These are phyloP conservation scores for Xanthoceras sorbifolium DNA, from an alignment of 345 rosid genomes.

Conservation along the genomic window DNA sequence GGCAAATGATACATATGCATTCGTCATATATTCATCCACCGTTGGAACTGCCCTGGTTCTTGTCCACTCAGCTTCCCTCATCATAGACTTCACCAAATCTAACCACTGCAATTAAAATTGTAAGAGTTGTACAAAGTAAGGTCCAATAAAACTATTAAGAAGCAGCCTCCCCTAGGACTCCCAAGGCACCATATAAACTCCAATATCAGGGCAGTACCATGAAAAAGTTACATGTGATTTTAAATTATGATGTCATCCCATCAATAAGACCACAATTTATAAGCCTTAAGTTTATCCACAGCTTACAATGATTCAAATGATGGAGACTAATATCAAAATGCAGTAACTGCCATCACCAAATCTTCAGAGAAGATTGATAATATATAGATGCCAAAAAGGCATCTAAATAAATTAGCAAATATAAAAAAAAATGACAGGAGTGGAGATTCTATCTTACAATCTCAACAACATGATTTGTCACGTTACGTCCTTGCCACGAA, in stretches of 20 bases:
- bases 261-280: background rate
- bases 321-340: background rate
- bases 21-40: slow-evolving; percentile 66
- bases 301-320: background rate
- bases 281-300: background rate
- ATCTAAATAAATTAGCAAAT: too few species aligned
- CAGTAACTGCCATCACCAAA: background rate
- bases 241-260: background rate
- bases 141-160: too few species aligned
- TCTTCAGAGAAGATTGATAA: too few species aligned
- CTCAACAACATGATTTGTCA: slow-evolving; percentile 51
- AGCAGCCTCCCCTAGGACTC: too few species aligned
- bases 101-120: slow-evolving; percentile 68
- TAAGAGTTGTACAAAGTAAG: slow-evolving; percentile 7
- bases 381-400: too few species aligned
- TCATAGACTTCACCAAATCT: slow-evolving; percentile 67
- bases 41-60: slow-evolving; percentile 57
- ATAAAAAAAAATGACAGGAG: background rate
- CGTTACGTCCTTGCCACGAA: slow-evolving; percentile 59
- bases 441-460: slow-evolving; percentile 43
- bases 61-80: slow-evolving; percentile 62
- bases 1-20: slow-evolving; percentile 70
- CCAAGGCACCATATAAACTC: background rate
- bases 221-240: background rate
- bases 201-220: background rate